Conservation (phyloP, 192 early-diverging fungal genomes). For the Coemansia sp. region DNA sequence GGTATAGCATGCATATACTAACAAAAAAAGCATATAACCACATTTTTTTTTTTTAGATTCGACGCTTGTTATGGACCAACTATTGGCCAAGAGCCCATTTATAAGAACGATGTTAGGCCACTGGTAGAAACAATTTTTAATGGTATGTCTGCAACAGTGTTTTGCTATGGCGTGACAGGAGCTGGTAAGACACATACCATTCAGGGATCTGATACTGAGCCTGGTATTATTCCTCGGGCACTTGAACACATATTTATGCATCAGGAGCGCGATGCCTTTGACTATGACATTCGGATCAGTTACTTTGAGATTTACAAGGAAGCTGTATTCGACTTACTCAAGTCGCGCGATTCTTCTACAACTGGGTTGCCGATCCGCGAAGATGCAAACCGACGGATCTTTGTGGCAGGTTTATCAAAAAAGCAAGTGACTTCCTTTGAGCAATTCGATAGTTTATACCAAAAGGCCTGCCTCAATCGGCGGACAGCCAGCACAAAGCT, state of each 20-base stretch:
- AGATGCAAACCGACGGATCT: conserved; percentile 56
- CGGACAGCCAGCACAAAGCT: conserved; percentile 65
- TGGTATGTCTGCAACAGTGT: conserved; percentile 65
- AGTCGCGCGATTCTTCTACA: conserved; percentile 28
- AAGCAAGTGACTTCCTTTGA: conserved; percentile 51
- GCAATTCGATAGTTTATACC: conserved; percentile 55
- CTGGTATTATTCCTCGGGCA: conserved; percentile 64
- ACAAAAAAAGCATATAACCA: neutral
- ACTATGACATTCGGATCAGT: conserved; percentile 54
- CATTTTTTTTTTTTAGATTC: conserved; percentile 32
- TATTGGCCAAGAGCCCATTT: conserved; percentile 52
- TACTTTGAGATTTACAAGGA: conserved; percentile 75
- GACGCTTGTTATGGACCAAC: conserved; percentile 56
- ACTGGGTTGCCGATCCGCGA: conserved; percentile 59
- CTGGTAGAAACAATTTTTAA: conserved; percentile 58
- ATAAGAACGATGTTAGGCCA: conserved; percentile 58
- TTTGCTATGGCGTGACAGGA: conserved; percentile 69
- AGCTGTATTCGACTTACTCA: conserved; percentile 59
- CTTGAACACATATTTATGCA: conserved; percentile 58
- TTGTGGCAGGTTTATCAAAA: conserved; percentile 60
- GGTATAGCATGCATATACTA: neutral
- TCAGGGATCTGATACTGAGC: conserved; percentile 55
- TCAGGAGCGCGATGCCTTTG: conserved; percentile 36
- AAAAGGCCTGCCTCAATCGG: conserved; percentile 57
- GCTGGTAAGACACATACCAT: conserved; percentile 70